phyloP scores from a whole-genome alignment of 1,284 basidiomycete species.

The Vanrija sp. region DNA sequence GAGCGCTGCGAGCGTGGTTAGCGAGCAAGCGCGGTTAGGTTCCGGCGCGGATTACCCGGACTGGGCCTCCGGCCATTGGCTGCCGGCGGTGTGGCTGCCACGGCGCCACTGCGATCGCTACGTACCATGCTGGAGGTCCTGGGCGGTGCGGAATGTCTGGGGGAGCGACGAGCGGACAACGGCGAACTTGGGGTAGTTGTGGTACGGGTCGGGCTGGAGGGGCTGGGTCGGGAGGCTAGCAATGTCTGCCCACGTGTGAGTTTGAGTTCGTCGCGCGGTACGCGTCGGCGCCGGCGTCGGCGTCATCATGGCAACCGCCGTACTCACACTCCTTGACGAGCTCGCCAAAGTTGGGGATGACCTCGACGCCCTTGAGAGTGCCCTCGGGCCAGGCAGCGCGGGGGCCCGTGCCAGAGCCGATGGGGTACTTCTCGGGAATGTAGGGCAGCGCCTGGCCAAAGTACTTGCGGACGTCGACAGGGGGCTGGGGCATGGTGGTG shows the following conservation, averaged over 20 bases:
- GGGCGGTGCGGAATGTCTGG: slow-evolving; percentile 37
- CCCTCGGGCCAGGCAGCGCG: slow-evolving; percentile 40
- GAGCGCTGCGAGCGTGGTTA: slow-evolving; percentile 25
- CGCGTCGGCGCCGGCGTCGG: too few species aligned
- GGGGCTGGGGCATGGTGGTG: slow-evolving; percentile 48
- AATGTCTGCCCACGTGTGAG: slow-evolving; percentile 14
- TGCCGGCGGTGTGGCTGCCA: too few species aligned
- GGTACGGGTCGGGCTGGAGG: slow-evolving; percentile 41
- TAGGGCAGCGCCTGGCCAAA: slow-evolving; percentile 35
- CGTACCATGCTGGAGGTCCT: slow-evolving; percentile 47
- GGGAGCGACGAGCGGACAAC: slow-evolving; percentile 38
- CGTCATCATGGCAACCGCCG: background rate
- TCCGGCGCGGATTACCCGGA: too few species aligned
- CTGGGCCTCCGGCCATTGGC: too few species aligned
- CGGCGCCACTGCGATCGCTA: background rate
- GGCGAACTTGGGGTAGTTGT: slow-evolving; percentile 48
- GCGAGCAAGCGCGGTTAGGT: too few species aligned
- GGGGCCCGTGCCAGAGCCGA: slow-evolving; percentile 46
- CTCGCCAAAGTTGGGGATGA: slow-evolving; percentile 40
- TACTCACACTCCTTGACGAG: slow-evolving; percentile 43
- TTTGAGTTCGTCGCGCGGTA: slow-evolving; percentile 1
- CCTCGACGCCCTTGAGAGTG: slow-evolving; percentile 39
- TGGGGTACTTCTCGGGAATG: slow-evolving; percentile 44
- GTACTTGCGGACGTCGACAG: slow-evolving; percentile 46
- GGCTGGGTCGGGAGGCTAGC: slow-evolving; percentile 30